Conservation (phyloP, 2,329 filamentous ascomycete species). For the Paracoccidioides lutzii region DNA sequence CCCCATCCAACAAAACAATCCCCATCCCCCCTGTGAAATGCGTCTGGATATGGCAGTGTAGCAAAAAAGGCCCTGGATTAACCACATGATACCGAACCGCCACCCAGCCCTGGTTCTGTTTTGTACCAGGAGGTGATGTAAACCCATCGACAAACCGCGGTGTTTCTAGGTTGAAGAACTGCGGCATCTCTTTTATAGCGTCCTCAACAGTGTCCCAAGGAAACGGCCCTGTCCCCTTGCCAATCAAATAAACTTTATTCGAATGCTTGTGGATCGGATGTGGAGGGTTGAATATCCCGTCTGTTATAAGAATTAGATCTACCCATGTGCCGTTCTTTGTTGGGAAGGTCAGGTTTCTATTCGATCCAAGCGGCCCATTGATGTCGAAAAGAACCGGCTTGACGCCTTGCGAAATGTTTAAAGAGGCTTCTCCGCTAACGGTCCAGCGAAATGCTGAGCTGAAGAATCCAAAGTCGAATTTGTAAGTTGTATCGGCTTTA, state of each 20-base stretch:
- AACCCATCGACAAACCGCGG: conserved; percentile 33
- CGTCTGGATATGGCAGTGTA: conserved; percentile 40
- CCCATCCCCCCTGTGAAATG: conserved; percentile 39
- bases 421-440: conserved; percentile 1
- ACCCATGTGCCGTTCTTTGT: conserved; percentile 29
- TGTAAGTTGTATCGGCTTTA: conserved; percentile 35
- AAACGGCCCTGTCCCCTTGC: conserved; percentile 26
- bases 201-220: conserved; percentile 31
- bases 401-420: conserved; percentile 8
- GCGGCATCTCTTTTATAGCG: conserved; percentile 26
- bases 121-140: conserved; percentile 17
- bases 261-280: conserved; percentile 39
- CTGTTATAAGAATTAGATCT: conserved; percentile 18
- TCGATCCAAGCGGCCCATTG: conserved; percentile 15
- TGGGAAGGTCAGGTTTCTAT: conserved; percentile 18
- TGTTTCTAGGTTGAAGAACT: conserved; percentile 34
- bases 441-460: conserved; percentile 11
- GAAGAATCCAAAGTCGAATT: conserved; percentile 13
- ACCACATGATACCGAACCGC: conserved; percentile 35
- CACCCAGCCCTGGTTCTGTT: conserved; percentile 25
- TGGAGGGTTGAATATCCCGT: conserved; percentile 17
- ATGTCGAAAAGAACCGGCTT: conserved; percentile 23
- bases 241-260: conserved; percentile 35
- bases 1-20: conserved; percentile 36
- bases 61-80: conserved; percentile 36